Evolutionary conservation across 768 basidiomycete species (phyloP).

Genomic region (Thelephora aurantiotincta): DNA sequence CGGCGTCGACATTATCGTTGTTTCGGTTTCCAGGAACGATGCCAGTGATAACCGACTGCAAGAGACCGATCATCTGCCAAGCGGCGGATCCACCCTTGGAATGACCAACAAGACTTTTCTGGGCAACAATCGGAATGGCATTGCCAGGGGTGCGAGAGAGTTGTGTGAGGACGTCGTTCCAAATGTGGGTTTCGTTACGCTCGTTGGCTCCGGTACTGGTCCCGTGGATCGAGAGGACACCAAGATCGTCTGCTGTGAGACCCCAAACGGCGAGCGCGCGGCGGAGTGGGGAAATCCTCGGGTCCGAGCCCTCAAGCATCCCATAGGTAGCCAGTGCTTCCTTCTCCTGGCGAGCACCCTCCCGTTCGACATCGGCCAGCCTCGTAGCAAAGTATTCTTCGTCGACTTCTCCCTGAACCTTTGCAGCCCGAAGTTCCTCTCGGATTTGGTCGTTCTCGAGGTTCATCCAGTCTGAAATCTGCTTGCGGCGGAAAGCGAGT

Average conservation of each 20-base stretch:
- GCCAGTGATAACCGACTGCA: constrained; percentile 75
- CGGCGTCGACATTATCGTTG: constrained; percentile 90
- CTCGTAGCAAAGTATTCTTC: constrained; percentile 65
- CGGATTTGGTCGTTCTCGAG: constrained; percentile 81
- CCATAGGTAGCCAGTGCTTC: constrained; percentile 89
- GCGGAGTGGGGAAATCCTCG: constrained; percentile 79
- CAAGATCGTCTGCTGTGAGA: constrained; percentile 84
- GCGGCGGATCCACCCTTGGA: constrained; percentile 98
- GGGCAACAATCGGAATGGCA: constrained; percentile 93
- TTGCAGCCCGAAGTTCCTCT: constrained; percentile 56
- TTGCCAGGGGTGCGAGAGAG: constrained; percentile 88
- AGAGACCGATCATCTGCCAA: constrained; percentile 89
- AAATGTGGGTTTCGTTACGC: constrained; percentile 94
- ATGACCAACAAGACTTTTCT: constrained; percentile 95
- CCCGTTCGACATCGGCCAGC: constrained; percentile 75
- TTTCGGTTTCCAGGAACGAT: constrained; percentile 93
- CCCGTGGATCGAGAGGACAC: constrained; percentile 79
- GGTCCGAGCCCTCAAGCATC: constrained; percentile 83
- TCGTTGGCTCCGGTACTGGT: constrained; percentile 87
- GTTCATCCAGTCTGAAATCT: constrained; percentile 88
- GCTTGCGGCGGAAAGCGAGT: constrained; percentile 86
- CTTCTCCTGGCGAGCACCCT: constrained; percentile 85
- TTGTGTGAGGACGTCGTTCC: constrained; percentile 88
- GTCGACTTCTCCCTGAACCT: constrained; percentile 38
- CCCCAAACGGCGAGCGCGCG: constrained; percentile 97